phyloP scores from a whole-genome alignment of 768 basidiomycete genomes.

The Auriculariales sp. region DNA sequence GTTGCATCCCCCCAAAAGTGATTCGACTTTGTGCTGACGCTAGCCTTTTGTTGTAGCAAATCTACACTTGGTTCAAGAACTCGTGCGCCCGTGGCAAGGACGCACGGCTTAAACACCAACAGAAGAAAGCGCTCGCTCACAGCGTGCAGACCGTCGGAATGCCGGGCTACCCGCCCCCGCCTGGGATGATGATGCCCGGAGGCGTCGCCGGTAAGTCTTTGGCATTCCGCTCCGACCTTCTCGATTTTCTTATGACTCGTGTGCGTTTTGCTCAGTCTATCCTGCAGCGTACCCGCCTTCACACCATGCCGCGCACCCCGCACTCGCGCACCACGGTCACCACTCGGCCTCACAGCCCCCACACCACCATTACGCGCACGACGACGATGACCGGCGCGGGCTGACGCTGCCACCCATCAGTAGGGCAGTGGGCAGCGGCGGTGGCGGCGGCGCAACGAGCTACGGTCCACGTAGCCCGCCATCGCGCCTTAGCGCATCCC shows the following conservation, averaged over 20 bases:
- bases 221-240: no score
- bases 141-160: no score
- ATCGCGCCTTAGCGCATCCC: neutral
- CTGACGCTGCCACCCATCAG: neutral
- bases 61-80: constrained; percentile 66
- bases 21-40: neutral
- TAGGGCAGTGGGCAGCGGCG: neutral
- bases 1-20: no score
- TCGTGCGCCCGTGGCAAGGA: constrained; percentile 43
- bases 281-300: neutral
- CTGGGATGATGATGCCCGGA: no score
- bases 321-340: neutral
- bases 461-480: neutral
- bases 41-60: constrained; percentile 27
- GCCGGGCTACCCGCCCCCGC: neutral
- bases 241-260: no score
- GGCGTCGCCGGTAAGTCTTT: no score
- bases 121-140: constrained; percentile 2
- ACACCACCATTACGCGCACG: neutral
- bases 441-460: neutral
- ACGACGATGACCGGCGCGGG: neutral
- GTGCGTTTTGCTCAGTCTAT: no score
- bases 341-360: neutral
- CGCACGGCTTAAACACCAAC: constrained; percentile 13
- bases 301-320: neutral